phyloP scores from a whole-genome alignment of 257 asterid species.

The Mitragyna speciosa region DNA sequence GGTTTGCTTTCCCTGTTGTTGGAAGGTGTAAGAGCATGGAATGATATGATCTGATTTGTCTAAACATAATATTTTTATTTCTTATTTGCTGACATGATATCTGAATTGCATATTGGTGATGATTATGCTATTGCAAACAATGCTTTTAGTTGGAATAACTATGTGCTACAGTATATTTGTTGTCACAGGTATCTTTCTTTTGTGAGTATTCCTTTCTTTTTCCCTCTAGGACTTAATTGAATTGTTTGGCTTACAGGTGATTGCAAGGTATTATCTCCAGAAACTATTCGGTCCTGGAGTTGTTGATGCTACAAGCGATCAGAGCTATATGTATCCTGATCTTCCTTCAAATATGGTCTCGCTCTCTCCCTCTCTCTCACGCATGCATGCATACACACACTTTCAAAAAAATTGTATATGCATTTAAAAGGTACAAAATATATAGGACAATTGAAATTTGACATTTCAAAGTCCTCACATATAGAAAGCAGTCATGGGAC shows the following conservation, averaged over 20 bases:
- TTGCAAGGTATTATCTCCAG: slow-evolving; percentile 64
- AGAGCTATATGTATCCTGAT: slow-evolving; percentile 73
- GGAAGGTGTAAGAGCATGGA: not conserved
- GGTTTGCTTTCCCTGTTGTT: not conserved
- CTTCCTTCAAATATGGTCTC: slow-evolving; percentile 92
- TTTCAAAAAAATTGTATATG: not conserved
- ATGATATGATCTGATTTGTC: not conserved
- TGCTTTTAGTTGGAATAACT: not conserved
- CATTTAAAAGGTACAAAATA: not conserved
- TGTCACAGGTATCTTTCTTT: not conserved
- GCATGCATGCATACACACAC: no score
- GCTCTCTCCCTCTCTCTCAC: slow-evolving; percentile 26
- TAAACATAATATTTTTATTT: not conserved
- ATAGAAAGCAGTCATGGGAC: not conserved
- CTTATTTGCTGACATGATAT: not conserved
- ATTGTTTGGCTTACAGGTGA: slow-evolving; percentile 42
- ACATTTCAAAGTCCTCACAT: not conserved
- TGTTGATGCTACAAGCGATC: slow-evolving; percentile 75
- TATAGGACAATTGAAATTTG: not conserved
- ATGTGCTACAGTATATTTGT: not conserved
- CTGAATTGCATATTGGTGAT: not conserved
- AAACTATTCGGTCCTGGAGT: slow-evolving; percentile 71
- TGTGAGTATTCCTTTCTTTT: not conserved
- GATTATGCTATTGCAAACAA: not conserved
- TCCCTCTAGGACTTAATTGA: not conserved